Evolutionary conservation across 2,329 filamentous ascomycete genomes (phyloP).

Genomic region (Hymenoscyphus repandus): DNA sequence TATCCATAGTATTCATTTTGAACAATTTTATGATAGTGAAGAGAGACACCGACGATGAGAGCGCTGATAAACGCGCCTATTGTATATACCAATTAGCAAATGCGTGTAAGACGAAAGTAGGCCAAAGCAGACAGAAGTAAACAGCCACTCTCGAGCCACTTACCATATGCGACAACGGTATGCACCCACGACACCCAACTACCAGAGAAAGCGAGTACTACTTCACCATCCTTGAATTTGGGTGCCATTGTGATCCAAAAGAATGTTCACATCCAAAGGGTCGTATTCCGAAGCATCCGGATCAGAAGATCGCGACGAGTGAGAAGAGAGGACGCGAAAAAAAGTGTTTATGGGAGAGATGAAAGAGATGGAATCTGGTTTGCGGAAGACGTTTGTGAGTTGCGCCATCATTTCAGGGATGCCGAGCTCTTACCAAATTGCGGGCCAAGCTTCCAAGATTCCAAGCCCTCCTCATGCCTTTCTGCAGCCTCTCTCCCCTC

Average conservation of each 20-base stretch:
- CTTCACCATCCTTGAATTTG: constrained; percentile 58
- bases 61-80: constrained; percentile 81
- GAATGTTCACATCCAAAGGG: constrained; percentile 28
- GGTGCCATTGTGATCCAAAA: constrained; percentile 33
- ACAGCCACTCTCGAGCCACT: constrained; percentile 26
- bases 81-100: constrained; percentile 15
- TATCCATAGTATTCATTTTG: constrained; percentile 95
- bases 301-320: not conserved
- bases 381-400: too few species aligned
- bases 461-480: too few species aligned
- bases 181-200: constrained; percentile 89
- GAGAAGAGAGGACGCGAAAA: not conserved
- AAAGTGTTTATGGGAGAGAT: not conserved
- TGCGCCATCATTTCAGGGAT: too few species aligned
- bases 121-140: not conserved
- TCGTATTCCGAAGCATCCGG: constrained; percentile 25
- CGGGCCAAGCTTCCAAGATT: too few species aligned
- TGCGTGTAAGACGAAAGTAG: not conserved
- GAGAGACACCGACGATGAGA: constrained; percentile 68
- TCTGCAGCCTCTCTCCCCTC: too few species aligned
- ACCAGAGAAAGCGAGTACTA: constrained; percentile 66
- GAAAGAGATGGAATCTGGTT: too few species aligned
- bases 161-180: constrained; percentile 77
- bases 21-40: constrained; percentile 97
- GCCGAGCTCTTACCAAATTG: too few species aligned